Percentiles rank a stretch among this genome's conserved stretches.
phyloP scores from a whole-genome alignment of 169 alveolate species.

The Cryptosporidium sp. region DNA sequence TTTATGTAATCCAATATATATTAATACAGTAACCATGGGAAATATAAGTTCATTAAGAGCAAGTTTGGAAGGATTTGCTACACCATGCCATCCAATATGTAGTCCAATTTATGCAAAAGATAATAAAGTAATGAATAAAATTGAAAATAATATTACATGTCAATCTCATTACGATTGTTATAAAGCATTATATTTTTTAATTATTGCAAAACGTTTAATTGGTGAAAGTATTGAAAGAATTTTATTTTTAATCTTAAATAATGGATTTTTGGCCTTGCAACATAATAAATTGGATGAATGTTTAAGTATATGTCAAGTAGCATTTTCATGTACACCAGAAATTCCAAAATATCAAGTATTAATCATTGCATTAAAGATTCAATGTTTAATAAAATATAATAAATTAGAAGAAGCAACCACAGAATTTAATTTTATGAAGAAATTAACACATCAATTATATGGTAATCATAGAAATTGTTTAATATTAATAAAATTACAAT shows the following conservation, averaged over 20 bases:
- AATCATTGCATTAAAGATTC: conserved; percentile 36
- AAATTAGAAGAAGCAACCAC: conserved; percentile 59
- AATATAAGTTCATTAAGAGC: conserved; percentile 53
- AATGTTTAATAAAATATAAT: conserved; percentile 44
- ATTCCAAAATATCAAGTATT: conserved; percentile 56
- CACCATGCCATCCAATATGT: conserved; percentile 72
- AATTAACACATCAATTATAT: conserved; percentile 46
- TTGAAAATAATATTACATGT: conserved; percentile 22
- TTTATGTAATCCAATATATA: conserved; percentile 57
- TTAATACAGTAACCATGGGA: conserved; percentile 63
- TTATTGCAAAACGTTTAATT: conserved; percentile 17
- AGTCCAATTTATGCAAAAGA: conserved; percentile 27
- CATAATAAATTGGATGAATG: conserved; percentile 69
- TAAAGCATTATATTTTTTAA: conserved; percentile 28
- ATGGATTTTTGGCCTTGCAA: conserved; percentile 62
- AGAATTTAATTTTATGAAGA: conserved; percentile 47
- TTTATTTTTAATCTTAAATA: conserved; percentile 27
- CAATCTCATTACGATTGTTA: conserved; percentile 50
- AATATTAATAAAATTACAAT: conserved; percentile 37
- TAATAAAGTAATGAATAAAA: conserved; percentile 2
- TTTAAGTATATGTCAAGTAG: conserved; percentile 57
- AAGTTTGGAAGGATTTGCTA: conserved; percentile 69
- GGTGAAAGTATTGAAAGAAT: conserved; percentile 60
- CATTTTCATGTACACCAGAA: conserved; percentile 52
- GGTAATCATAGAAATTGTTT: conserved; percentile 49